Base-by-base conservation (phyloP, 129 eudicot species). In the Lactuca saligna region DNA sequence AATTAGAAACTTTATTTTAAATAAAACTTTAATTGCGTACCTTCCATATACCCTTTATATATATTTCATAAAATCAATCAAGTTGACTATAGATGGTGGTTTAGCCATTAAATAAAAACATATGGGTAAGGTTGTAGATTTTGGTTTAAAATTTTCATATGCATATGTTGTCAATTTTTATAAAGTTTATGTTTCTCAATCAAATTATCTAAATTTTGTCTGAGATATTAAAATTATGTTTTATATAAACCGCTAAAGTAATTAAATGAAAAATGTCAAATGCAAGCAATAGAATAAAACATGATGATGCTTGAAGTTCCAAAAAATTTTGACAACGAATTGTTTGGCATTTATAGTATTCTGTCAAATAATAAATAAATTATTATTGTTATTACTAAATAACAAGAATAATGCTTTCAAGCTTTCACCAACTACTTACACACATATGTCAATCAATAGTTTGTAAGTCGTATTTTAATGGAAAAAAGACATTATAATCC, bases 391-490 rank as follows among this genome's bases (percentile, higher is more conserved):
- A 54, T 5, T 14, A 20, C 20, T 42, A 63, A 37, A 6, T 33
- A 29, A 17, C 6, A 35, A 25, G 69, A 71, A 57, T 56, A 77
- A 77, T 82, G 86, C 66, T 72, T 82, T 72, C 81, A 76, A 81
- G 79, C 81, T 71, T 75, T 79, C 79, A 81, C 49, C 85, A 71
- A 76, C 77, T 41, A 80, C n/a, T 54, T 32, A 56, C 57, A 78
- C 61, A 65, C 42, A 63, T 59, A 63, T 29, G 57, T 55, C 61
- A 50, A 60, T 48, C 68, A 56, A 56, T 41, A 29, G 14, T 29
- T 53, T 17, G 34, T 25, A 25, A 25, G 29, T 25, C 29, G 1
- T 25, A 25, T 25, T 25, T 25, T 25, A 25, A 25, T 25, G 29
- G 29, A 25, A 25, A 25, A 25, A 25, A 25, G 29, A 25, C 29